Conservation (phyloP, 2,329 filamentous ascomycete genomes). For the Fusarium sp. region DNA sequence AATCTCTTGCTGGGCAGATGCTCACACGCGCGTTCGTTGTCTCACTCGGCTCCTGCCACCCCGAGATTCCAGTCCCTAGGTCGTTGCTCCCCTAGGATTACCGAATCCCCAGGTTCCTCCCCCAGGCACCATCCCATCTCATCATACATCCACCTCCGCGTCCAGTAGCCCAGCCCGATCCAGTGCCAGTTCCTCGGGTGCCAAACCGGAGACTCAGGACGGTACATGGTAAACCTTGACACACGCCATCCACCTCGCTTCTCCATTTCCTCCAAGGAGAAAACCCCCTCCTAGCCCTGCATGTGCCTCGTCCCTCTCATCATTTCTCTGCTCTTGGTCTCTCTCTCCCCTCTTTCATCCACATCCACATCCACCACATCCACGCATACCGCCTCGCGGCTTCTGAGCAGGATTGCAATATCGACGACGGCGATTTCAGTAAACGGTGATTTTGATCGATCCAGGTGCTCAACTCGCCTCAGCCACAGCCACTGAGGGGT, state of each 20-base stretch:
- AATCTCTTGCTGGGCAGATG: too few species aligned
- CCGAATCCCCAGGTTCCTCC: constrained; percentile 20
- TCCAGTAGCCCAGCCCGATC: constrained; percentile 35
- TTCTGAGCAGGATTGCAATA: background rate
- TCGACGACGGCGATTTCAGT: background rate
- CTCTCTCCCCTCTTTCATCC: constrained; percentile 25
- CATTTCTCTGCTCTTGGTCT: constrained; percentile 19
- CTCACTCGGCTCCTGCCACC: constrained; percentile 36
- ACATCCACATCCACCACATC: constrained; percentile 12
- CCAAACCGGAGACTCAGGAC: constrained; percentile 29
- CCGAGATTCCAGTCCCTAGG: constrained; percentile 19
- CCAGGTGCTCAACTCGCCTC: background rate
- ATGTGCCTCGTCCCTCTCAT: constrained; percentile 10
- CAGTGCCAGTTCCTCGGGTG: constrained; percentile 46
- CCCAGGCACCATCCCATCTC: constrained; percentile 25
- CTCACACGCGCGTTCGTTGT: background rate
- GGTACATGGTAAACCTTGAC: constrained; percentile 24
- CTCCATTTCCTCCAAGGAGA: constrained; percentile 35
- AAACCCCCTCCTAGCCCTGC: constrained; percentile 36
- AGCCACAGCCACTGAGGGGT: constrained; percentile 1
- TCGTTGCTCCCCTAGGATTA: constrained; percentile 9
- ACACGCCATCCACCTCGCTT: constrained; percentile 31
- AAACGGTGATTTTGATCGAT: background rate
- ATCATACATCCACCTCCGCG: constrained; percentile 33
- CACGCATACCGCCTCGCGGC: background rate